Evolutionary conservation across 208 protist species (phyloP).

Genomic region (Sergeia podlipaevii): DNA sequence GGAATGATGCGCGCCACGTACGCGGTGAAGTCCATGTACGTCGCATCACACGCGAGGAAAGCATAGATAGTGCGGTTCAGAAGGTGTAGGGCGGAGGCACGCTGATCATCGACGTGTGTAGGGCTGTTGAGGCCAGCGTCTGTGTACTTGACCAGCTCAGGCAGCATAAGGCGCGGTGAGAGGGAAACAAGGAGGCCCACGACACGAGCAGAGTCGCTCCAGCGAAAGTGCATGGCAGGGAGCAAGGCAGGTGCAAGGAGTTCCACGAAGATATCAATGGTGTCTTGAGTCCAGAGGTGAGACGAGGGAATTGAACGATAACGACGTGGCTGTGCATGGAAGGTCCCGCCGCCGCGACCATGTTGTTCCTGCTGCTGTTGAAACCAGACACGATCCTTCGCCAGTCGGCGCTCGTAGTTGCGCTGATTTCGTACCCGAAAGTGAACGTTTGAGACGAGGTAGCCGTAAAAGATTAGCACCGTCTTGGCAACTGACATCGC

Average conservation of each 20-base stretch:
- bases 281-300: constrained; percentile 34
- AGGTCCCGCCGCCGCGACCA: not conserved
- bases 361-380: not conserved
- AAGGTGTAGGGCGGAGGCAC: constrained; percentile 18
- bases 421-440: constrained; percentile 7
- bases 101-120: constrained; percentile 29
- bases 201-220: constrained; percentile 9
- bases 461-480: constrained; percentile 39
- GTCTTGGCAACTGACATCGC: constrained; percentile 7
- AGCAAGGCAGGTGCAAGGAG: constrained; percentile 41
- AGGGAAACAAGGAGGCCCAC: constrained; percentile 35
- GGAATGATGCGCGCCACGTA: constrained; percentile 29
- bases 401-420: not conserved
- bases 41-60: constrained; percentile 11
- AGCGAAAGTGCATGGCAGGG: constrained; percentile 28
- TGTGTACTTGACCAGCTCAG: constrained; percentile 24
- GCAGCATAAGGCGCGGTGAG: constrained; percentile 27
- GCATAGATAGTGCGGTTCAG: constrained; percentile 15
- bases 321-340: not conserved
- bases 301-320: not conserved
- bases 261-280: constrained; percentile 40
- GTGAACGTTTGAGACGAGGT: constrained; percentile 21
- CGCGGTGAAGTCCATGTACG: constrained; percentile 14
- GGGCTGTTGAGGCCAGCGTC: constrained; percentile 20
- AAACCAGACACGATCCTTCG: not conserved